Percentiles rank a stretch among this genome's conserved stretches.
Conservation (phyloP, 1,284 basidiomycete genomes). For the Cystodermella granulosa region DNA sequence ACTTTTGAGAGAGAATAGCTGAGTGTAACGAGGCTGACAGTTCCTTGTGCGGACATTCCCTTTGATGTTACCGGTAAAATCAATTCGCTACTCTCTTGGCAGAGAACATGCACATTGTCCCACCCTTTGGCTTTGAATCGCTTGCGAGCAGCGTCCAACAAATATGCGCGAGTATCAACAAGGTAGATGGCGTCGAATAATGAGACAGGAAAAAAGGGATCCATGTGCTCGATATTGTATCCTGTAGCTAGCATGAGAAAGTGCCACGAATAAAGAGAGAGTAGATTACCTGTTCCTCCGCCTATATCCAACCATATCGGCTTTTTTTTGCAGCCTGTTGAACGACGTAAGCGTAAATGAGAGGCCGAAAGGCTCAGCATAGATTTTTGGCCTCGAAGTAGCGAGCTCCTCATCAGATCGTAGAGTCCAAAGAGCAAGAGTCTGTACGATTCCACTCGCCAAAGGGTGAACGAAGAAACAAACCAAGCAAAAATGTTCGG, state of each 20-base stretch:
- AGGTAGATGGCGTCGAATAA: constrained; percentile 72
- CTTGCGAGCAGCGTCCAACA: constrained; percentile 66
- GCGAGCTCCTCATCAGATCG: constrained; percentile 55
- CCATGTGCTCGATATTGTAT: constrained; percentile 81
- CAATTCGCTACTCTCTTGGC: constrained; percentile 73
- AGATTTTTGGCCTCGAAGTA: constrained; percentile 66
- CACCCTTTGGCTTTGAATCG: constrained; percentile 68
- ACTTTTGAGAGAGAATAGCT: constrained; percentile 75
- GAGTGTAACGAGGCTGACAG: constrained; percentile 59
- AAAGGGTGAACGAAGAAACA: too few relatives aligned
- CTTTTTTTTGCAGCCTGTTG: constrained; percentile 41
- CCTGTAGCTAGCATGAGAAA: constrained; percentile 34
- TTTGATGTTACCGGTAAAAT: constrained; percentile 58
- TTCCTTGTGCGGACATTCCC: constrained; percentile 50
- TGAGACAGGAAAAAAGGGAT: constrained; percentile 61
- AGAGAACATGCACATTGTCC: constrained; percentile 71
- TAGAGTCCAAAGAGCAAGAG: too few relatives aligned
- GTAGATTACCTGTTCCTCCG: constrained; percentile 62
- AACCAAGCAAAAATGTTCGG: too few relatives aligned
- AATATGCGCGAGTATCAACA: constrained; percentile 71
- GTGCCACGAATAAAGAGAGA: neutral
- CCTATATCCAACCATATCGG: constrained; percentile 81
- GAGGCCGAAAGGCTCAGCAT: constrained; percentile 68
- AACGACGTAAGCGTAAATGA: constrained; percentile 54
- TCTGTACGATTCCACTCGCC: too few relatives aligned